A percentile compares a stretch with the other conserved stretches of the same genome.
These are phyloP conservation scores for Camelina laxa DNA, from an alignment of 345 rosid genomes.

Conservation along the genomic window DNA sequence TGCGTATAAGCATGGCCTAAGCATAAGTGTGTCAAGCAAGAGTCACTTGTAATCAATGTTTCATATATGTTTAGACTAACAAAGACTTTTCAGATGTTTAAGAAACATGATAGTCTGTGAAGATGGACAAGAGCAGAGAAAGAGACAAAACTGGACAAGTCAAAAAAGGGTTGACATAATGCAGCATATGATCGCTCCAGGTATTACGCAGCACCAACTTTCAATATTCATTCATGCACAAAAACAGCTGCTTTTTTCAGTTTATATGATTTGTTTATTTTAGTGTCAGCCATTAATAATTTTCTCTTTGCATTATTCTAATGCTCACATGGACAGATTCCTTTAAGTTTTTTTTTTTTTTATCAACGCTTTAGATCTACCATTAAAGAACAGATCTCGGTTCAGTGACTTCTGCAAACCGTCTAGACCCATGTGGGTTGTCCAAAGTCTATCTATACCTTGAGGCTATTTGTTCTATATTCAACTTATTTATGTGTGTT, in stretches of 20 bases:
- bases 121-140: conserved; percentile 30
- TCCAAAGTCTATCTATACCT: conserved; percentile 38
- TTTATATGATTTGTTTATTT: conserved; percentile 34
- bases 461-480: conserved; percentile 35
- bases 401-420: conserved; percentile 48
- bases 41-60: conserved; percentile 19
- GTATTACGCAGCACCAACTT: conserved; percentile 45
- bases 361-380: conserved; percentile 43
- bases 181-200: conserved; percentile 46
- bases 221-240: conserved; percentile 40
- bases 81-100: conserved; percentile 25
- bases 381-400: conserved; percentile 47
- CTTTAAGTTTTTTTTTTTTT: conserved; percentile 34
- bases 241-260: conserved; percentile 40
- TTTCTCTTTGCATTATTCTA: conserved; percentile 42
- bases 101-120: conserved; percentile 29
- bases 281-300: conserved; percentile 37
- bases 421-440: conserved; percentile 48
- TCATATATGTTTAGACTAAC: conserved; percentile 22
- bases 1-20: conserved; percentile 16
- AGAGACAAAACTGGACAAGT: conserved; percentile 42
- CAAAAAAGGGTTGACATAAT: conserved; percentile 45
- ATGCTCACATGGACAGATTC: conserved; percentile 46
- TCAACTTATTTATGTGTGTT: conserved; percentile 28
- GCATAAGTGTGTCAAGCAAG: conserved; percentile 10